Percentiles rank a stretch among this genome's conserved stretches.
These are phyloP conservation scores for Pneumocystis sp. DNA, from an alignment of 1,139 yeast genomes.

Conservation along the genomic window DNA sequence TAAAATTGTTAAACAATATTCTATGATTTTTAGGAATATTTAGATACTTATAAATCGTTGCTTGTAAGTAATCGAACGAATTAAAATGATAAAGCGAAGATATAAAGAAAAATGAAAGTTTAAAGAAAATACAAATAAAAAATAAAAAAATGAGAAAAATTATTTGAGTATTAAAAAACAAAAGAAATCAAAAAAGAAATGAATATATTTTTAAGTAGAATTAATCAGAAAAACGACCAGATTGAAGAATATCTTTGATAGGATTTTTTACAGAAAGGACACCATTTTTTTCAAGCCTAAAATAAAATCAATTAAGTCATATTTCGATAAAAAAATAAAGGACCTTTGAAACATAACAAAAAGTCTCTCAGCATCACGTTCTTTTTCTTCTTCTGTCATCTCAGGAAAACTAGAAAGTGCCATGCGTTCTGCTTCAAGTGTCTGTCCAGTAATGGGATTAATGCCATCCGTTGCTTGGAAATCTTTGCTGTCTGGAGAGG, in stretches of 20 bases:
- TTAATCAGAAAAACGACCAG: slow-evolving; percentile 16
- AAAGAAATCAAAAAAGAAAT: not conserved
- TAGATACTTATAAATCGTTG: too few species aligned
- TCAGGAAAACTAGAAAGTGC: slow-evolving; percentile 17
- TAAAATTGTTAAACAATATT: not conserved
- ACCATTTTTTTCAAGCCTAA: slow-evolving; percentile 25
- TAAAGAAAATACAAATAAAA: too few species aligned
- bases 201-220: not conserved
- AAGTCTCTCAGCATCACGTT: slow-evolving; percentile 38
- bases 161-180: too few species aligned
- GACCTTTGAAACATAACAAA: slow-evolving; percentile 35
- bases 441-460: slow-evolving; percentile 24
- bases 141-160: too few species aligned
- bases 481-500: slow-evolving; percentile 9
- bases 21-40: too few species aligned
- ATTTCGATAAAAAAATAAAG: not conserved
- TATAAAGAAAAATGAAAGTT: too few species aligned
- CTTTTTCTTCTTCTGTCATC: slow-evolving; percentile 40
- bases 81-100: too few species aligned
- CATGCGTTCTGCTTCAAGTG: slow-evolving; percentile 8
- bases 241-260: slow-evolving; percentile 18
- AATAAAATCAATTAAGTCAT: slow-evolving; percentile 14
- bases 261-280: slow-evolving; percentile 33
- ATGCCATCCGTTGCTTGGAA: slow-evolving; percentile 7
- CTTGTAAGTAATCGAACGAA: not conserved